Evolutionary conservation across 1,139 yeast genomes (phyloP).

Genomic region (Meyerozyma smithsonii): DNA sequence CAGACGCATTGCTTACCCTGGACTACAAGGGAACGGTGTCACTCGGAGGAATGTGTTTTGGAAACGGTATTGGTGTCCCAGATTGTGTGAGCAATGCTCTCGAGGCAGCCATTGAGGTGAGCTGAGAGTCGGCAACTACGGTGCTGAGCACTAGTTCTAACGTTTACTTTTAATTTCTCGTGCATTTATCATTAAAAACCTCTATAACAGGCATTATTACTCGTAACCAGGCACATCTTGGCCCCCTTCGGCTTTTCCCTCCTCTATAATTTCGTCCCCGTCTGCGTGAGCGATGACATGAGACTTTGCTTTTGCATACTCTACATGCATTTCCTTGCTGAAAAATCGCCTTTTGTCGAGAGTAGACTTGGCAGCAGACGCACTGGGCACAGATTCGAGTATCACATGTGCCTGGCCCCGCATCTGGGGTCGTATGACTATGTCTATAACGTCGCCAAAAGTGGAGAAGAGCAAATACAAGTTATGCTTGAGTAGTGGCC

Average conservation of each 20-base stretch:
- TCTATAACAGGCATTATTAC: neutral
- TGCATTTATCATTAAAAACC: neutral
- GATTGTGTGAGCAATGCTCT: slow-evolving; percentile 72
- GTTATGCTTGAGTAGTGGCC: slow-evolving; percentile 42
- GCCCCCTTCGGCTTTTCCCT: neutral
- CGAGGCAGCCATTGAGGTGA: slow-evolving; percentile 41
- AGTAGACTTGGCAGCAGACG: slow-evolving; percentile 48
- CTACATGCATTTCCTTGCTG: slow-evolving; percentile 50
- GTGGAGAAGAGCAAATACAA: slow-evolving; percentile 61
- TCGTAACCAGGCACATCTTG: slow-evolving; percentile 1
- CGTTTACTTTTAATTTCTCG: too few species aligned
- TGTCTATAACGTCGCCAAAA: slow-evolving; percentile 63
- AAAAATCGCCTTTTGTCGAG: slow-evolving; percentile 49
- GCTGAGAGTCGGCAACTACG: too few species aligned
- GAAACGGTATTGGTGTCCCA: slow-evolving; percentile 84
- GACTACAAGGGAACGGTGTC: slow-evolving; percentile 44
- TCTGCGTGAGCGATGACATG: slow-evolving; percentile 14
- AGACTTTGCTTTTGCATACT: slow-evolving; percentile 41
- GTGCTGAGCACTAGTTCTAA: too few species aligned
- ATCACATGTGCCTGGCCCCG: slow-evolving; percentile 79
- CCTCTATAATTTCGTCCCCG: neutral
- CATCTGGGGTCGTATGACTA: slow-evolving; percentile 43
- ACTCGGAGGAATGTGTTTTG: slow-evolving; percentile 79
- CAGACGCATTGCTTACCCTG: slow-evolving; percentile 24
- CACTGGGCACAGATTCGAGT: slow-evolving; percentile 45